These are phyloP conservation scores for Barnettozyma pratensis DNA, from an alignment of 805 yeast genomes.

Conservation along the genomic window DNA sequence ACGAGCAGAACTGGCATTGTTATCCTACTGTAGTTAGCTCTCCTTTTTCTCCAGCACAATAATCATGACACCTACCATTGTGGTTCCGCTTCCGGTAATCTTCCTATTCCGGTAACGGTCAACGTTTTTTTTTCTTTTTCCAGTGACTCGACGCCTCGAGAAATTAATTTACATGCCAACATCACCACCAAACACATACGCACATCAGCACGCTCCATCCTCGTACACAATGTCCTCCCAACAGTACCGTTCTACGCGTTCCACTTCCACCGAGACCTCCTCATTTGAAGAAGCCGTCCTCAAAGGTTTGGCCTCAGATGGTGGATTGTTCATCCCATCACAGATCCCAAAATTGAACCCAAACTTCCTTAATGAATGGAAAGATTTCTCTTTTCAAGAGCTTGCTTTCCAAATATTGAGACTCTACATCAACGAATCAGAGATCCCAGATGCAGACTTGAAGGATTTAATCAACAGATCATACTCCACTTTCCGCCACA, in stretches of 20 bases:
- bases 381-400: conserved; percentile 70
- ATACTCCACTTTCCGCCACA: conserved; percentile 85
- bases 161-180: too few relatives aligned
- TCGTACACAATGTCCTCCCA: conserved; percentile 34
- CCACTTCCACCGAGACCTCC: conserved; percentile 42
- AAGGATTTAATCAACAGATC: conserved; percentile 58
- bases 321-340: conserved; percentile 91
- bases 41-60: too few relatives aligned
- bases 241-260: conserved; percentile 78
- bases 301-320: conserved; percentile 93
- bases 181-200: too few relatives aligned
- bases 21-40: too few relatives aligned
- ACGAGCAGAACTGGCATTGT: too few relatives aligned
- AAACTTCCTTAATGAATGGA: conserved; percentile 59
- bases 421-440: conserved; percentile 64
- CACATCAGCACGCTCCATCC: not conserved
- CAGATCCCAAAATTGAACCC: conserved; percentile 62
- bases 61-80: too few relatives aligned
- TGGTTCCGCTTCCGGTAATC: not conserved
- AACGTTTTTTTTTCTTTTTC: too few relatives aligned
- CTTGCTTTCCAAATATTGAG: conserved; percentile 85
- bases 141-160: not conserved
- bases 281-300: conserved; percentile 80
- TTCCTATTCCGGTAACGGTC: not conserved
- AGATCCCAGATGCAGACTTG: conserved; percentile 70